Evolutionary conservation across 495 filamentous ascomycete genomes (phyloP), one percentile per base, ranked within the genome.

Genomic region (Hypoxylon trugodes): DNA sequence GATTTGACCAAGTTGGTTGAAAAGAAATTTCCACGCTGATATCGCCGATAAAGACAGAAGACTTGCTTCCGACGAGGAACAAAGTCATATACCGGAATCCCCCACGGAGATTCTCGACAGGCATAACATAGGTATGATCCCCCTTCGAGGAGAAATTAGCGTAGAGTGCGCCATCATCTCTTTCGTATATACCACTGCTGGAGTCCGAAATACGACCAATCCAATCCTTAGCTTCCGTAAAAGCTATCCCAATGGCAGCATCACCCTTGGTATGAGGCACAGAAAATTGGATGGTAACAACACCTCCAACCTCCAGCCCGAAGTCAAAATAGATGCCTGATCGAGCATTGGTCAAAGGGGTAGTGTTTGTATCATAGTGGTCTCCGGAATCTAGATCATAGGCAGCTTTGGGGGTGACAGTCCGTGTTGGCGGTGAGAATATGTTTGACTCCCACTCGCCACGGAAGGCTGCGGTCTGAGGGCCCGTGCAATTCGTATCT

Each of bases 1-100:
- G 74, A 64, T 88, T 86, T 5, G 85, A 78, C 86, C 85, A 88
- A 3, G 86, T 88, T 4, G 87, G 87, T 45, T 87, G 84, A 54
- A 88, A 88, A 4, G 72, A 76, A 15, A 88, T 61, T 36, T 84
- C 81, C 18, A 87, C 59, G 28, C 51, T 75, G 13, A 86, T 61
- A 43, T 80, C 70, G 1, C 70, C 71, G 25, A 84, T 60, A 2
- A 75, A 60, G 3, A 83, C 73, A 19, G 62, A 76, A 10, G 76
- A 61, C 4, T 46, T 58, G 2, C 61, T 38, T n/a, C 75, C 74
- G 2, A 76, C 53, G 45, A 86, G 66, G 61, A 88, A 88, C 1
- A 85, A 43, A 0, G 84, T 85, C 74, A 87, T 50, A 56, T 88
- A 87, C 24, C 84, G 79, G 62, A 88, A 87, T 3, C 84, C 85